A percentile compares a stretch with the other conserved stretches of the same genome.
phyloP scores from a whole-genome alignment of 108 stramenopile genomes.

The Fragilariopsis cylindrus region DNA sequence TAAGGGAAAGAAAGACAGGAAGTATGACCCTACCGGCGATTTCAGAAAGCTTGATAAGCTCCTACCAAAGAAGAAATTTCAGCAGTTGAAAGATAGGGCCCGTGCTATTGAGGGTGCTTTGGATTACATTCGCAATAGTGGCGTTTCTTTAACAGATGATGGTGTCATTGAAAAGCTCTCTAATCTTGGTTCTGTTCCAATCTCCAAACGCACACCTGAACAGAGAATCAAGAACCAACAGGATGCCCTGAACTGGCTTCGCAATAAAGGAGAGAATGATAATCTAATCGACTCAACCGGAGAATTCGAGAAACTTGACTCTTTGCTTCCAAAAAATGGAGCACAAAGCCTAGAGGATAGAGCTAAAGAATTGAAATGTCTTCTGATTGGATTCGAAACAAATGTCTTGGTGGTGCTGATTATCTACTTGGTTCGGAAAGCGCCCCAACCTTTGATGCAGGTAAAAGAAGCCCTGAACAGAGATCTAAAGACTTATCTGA shows the following conservation, averaged over 20 bases:
- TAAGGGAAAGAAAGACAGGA: slow-evolving; percentile 35
- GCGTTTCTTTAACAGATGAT: slow-evolving; percentile 17
- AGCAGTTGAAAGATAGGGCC: slow-evolving; percentile 24
- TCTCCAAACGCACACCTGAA: slow-evolving; percentile 18
- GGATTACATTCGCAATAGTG: slow-evolving; percentile 27
- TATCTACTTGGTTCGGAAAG: background rate
- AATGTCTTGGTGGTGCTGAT: background rate
- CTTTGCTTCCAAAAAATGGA: slow-evolving; percentile 18
- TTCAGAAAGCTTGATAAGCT: slow-evolving; percentile 22
- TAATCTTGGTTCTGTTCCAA: slow-evolving; percentile 24
- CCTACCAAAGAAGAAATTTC: slow-evolving; percentile 29
- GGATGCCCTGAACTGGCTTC: slow-evolving; percentile 24
- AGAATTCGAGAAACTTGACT: slow-evolving; percentile 27
- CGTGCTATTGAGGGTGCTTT: slow-evolving; percentile 32
- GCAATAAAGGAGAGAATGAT: slow-evolving; percentile 13
- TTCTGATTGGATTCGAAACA: slow-evolving; percentile 27
- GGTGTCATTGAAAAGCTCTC: slow-evolving; percentile 10
- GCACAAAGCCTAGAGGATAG: slow-evolving; percentile 11
- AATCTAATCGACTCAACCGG: slow-evolving; percentile 18
- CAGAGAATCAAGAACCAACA: slow-evolving; percentile 5
- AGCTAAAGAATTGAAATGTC: slow-evolving; percentile 43
- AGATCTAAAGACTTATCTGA: slow-evolving; percentile 17
- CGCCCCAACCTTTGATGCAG: background rate
- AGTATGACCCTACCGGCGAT: slow-evolving; percentile 14
- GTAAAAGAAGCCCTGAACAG: slow-evolving; percentile 19